Percentiles rank a stretch among this genome's conserved stretches.
These are phyloP conservation scores for Xenosphaeropsis pyriputrescens DNA, from an alignment of 2,329 filamentous ascomycete genomes.

Conservation along the genomic window DNA sequence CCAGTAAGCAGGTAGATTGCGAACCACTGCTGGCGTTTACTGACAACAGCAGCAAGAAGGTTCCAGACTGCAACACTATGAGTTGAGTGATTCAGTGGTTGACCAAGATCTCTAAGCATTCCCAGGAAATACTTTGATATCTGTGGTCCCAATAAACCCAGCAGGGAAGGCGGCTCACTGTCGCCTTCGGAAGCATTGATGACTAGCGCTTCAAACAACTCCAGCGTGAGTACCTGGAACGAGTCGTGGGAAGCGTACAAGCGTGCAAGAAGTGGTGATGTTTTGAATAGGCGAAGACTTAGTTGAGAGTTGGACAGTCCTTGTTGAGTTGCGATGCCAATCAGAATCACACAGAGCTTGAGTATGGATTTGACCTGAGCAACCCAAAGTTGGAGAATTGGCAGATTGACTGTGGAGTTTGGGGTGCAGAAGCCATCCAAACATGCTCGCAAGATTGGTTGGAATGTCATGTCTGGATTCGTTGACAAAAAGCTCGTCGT, in stretches of 20 bases:
- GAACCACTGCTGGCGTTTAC: slow-evolving; percentile 90
- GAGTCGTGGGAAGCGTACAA: slow-evolving; percentile 56
- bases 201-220: slow-evolving; percentile 60
- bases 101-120: slow-evolving; percentile 62
- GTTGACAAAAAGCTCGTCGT: slow-evolving; percentile 62
- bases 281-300: slow-evolving; percentile 69
- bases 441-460: slow-evolving; percentile 61
- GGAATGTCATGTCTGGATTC: slow-evolving; percentile 56
- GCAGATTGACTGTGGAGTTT: slow-evolving; percentile 46
- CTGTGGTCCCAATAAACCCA: slow-evolving; percentile 74
- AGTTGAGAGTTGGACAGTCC: slow-evolving; percentile 49
- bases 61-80: slow-evolving; percentile 65
- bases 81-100: slow-evolving; percentile 50
- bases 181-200: slow-evolving; percentile 48
- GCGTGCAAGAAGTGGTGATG: slow-evolving; percentile 60
- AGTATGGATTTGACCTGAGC: slow-evolving; percentile 51
- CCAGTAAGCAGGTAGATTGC: slow-evolving; percentile 86
- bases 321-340: slow-evolving; percentile 54
- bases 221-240: slow-evolving; percentile 51
- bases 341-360: slow-evolving; percentile 49
- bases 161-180: slow-evolving; percentile 80
- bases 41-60: slow-evolving; percentile 73
- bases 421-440: slow-evolving; percentile 43
- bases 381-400: slow-evolving; percentile 37
- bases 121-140: slow-evolving; percentile 75